phyloP scores from a whole-genome alignment of 2,329 filamentous ascomycete species.

The Esteya vermicola region DNA sequence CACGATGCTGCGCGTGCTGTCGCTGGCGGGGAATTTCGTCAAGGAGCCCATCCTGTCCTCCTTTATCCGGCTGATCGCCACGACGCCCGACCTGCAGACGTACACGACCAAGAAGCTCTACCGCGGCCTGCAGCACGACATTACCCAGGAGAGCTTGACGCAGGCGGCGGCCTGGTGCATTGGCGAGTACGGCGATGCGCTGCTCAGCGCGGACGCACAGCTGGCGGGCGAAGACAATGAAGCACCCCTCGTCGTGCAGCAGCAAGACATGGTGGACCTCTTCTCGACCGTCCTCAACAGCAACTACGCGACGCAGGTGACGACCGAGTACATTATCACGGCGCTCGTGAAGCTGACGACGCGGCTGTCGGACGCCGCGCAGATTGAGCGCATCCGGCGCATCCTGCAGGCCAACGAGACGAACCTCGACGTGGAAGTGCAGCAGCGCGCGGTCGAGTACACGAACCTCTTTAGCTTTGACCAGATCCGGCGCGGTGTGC shows the following conservation, averaged over 20 bases:
- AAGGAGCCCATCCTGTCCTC: conserved; percentile 97
- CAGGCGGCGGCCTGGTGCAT: conserved; percentile 94
- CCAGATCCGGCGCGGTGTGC: conserved; percentile 70
- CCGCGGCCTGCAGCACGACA: conserved; percentile 80
- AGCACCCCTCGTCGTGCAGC: conserved; percentile 63
- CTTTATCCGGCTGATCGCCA: conserved; percentile 89
- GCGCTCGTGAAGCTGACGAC: conserved; percentile 91
- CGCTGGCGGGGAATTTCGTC: conserved; percentile 88
- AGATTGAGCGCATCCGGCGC: conserved; percentile 71
- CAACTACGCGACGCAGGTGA: conserved; percentile 80
- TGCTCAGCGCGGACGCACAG: conserved; percentile 87
- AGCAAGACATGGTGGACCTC: conserved; percentile 85
- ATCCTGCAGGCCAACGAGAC: conserved; percentile 66
- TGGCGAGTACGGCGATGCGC: conserved; percentile 84
- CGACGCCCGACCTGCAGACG: conserved; percentile 84
- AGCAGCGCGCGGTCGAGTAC: conserved; percentile 92
- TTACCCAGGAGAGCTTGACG: conserved; percentile 91
- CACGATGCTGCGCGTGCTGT: conserved; percentile 88
- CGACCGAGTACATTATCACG: conserved; percentile 92
- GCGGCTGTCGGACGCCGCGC: conserved; percentile 66
- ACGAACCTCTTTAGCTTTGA: conserved; percentile 88
- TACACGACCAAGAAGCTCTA: conserved; percentile 96
- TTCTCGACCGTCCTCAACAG: conserved; percentile 87
- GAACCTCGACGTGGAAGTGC: conserved; percentile 86
- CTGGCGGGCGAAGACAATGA: conserved; percentile 94